phyloP scores from a whole-genome alignment of 2,329 filamentous ascomycete genomes.

The Tolypocladium ovalisporum region DNA sequence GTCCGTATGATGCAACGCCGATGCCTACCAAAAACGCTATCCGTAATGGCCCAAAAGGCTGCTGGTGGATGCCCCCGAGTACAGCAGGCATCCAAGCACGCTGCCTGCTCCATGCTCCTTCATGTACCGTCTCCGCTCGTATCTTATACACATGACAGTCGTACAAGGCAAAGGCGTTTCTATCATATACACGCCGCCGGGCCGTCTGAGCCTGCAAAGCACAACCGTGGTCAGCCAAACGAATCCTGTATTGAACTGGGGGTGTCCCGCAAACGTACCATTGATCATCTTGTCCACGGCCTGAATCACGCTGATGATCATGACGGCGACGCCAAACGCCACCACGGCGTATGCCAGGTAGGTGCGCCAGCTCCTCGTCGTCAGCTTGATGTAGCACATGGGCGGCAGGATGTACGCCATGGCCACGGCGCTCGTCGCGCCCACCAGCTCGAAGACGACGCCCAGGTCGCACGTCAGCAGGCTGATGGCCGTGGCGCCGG shows the following conservation, averaged over 20 bases:
- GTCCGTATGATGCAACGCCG: background rate
- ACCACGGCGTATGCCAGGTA: constrained; percentile 63
- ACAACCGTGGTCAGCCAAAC: background rate
- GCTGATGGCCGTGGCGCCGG: constrained; percentile 64
- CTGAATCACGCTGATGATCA: constrained; percentile 70
- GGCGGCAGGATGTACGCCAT: constrained; percentile 93
- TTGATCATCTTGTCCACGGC: constrained; percentile 56
- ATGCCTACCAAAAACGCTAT: background rate
- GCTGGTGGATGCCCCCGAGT: background rate
- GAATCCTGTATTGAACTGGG: too few relatives aligned
- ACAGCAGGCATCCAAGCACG: background rate
- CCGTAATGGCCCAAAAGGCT: background rate
- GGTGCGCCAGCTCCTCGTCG: constrained; percentile 63
- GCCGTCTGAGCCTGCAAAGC: constrained; percentile 5
- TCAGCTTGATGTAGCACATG: constrained; percentile 89
- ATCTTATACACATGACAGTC: background rate
- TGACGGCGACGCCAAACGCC: constrained; percentile 67
- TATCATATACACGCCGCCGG: constrained; percentile 5
- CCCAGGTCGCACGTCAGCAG: constrained; percentile 89
- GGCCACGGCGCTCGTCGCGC: constrained; percentile 86
- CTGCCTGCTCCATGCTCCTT: background rate
- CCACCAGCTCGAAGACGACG: constrained; percentile 89
- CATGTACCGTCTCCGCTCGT: background rate
- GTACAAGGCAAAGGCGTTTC: background rate
- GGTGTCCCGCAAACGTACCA: constrained; percentile 22